Evolutionary conservation across 495 filamentous ascomycete genomes (phyloP), one percentile per base, ranked within the genome.

Genomic region (Sabuloglossum arenarium): DNA sequence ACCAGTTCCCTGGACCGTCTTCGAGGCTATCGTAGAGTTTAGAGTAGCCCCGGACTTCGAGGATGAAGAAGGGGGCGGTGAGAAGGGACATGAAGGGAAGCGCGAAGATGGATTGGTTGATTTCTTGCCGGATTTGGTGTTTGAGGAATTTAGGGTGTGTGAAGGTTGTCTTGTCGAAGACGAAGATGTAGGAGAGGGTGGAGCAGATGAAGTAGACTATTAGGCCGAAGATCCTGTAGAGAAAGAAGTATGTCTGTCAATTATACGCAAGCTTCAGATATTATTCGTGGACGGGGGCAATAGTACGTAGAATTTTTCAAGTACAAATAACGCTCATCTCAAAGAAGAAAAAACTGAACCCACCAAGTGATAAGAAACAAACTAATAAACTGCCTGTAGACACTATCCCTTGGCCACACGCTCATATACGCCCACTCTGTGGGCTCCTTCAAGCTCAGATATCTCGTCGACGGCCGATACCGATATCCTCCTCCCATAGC

Each of bases 121-220:
- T 95, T 67, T 97, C 90, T 65, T 88, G 75, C 52, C 75, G 69
- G 37, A 97, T 82, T 68, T 97, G 90, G 71, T 95, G 86, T 69
- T 88, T 89, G 65, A 96, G 84, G 68, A 88, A 97, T 67, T 93
- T 94, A 37, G 90, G 90, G 66, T 97, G 91, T 11, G 84, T 73
- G 71, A 87, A 80, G 60, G 85, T 90, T 21, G 78, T 75, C 66
- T 97, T 88, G 70, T 97, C 89, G 75, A 94, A 97, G 70, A 97
- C 72, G 75, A 94, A 90, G 62, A 82, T 56, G 72, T 94, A 97
- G 30, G 88, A 94, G 28, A 94, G 72, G 39, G 81, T 75, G 21
- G 90, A 81, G 65, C 82, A 87, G 59, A 85, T 58, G 67, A 89
- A 94, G 74, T 97, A 97, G 59, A 88, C 69, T 43, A 86, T 59